These are phyloP conservation scores for Ganoderma lucidum DNA, from an alignment of 1,284 basidiomycete genomes.

Conservation along the genomic window DNA sequence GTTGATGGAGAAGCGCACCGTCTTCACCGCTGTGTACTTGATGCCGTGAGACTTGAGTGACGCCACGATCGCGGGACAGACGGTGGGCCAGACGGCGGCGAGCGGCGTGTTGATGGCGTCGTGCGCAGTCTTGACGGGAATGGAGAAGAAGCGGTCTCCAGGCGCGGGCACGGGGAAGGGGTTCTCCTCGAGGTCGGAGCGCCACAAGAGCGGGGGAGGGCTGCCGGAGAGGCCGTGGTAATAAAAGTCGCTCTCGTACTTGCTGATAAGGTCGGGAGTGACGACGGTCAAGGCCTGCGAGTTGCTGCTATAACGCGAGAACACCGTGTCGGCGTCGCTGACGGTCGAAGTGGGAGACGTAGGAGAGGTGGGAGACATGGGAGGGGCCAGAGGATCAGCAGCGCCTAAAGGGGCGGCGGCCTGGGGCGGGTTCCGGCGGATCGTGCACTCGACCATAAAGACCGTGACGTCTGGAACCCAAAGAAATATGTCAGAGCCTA, in stretches of 20 bases:
- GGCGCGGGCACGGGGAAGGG: not conserved
- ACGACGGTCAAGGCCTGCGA: not conserved
- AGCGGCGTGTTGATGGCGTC: not conserved
- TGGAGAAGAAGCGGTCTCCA: not conserved
- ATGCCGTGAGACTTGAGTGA: not conserved
- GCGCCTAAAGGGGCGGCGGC: too few relatives aligned
- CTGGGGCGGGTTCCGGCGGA: too few relatives aligned
- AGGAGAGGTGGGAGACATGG: too few relatives aligned
- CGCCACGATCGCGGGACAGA: not conserved
- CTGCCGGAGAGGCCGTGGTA: not conserved
- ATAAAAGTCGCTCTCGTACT: not conserved
- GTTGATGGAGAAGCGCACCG: not conserved
- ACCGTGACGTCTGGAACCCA: too few relatives aligned
- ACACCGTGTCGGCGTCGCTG: too few relatives aligned
- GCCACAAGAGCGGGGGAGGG: not conserved
- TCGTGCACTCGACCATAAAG: too few relatives aligned
- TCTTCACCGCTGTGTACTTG: not conserved
- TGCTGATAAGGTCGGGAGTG: not conserved
- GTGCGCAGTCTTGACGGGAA: not conserved
- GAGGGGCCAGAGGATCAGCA: too few relatives aligned
- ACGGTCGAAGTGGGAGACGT: too few relatives aligned
- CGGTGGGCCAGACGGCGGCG: not conserved
- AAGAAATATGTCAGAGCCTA: too few relatives aligned
- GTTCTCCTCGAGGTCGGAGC: not conserved
- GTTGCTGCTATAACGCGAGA: too few relatives aligned